Conservation (phyloP, 495 filamentous ascomycete genomes). For the Penicillium macrosclerotiorum region DNA sequence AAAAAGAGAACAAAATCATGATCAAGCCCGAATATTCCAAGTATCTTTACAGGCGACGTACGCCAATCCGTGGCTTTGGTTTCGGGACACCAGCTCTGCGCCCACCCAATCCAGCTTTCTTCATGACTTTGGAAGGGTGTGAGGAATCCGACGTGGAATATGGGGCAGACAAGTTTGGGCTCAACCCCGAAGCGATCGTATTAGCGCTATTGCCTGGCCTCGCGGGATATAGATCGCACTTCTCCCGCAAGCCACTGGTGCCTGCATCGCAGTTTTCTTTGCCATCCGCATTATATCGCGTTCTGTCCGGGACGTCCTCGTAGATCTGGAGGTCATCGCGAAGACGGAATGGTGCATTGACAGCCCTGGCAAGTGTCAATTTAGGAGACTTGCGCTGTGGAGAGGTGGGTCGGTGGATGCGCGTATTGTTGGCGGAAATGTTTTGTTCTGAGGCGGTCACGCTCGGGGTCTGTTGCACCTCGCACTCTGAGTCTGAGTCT, state of each 20-base stretch:
- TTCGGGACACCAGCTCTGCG: slow-evolving; percentile 30
- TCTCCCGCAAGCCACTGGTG: slow-evolving; percentile 11
- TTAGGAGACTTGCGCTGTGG: slow-evolving; percentile 32
- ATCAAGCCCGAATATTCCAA: background rate
- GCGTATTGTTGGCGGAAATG: slow-evolving; percentile 36
- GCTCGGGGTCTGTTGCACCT: background rate
- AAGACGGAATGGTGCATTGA: slow-evolving; percentile 25
- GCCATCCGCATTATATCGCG: slow-evolving; percentile 24
- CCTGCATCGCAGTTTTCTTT: slow-evolving; percentile 33
- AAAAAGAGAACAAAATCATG: background rate
- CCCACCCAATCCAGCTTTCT: slow-evolving; percentile 18
- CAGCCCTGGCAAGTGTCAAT: slow-evolving; percentile 25
- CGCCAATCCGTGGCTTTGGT: slow-evolving; percentile 38
- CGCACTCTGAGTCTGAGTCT: slow-evolving; percentile 27
- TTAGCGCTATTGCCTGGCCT: slow-evolving; percentile 1
- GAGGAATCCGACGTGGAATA: background rate
- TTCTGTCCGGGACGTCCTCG: slow-evolving; percentile 34
- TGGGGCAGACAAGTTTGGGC: slow-evolving; percentile 5
- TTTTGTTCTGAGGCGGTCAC: slow-evolving; percentile 38
- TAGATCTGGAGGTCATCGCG: slow-evolving; percentile 39
- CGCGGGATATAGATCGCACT: background rate
- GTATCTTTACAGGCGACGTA: slow-evolving; percentile 35
- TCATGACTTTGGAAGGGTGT: slow-evolving; percentile 16
- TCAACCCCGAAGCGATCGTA: background rate
- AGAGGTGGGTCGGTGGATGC: slow-evolving; percentile 5